Evolutionary conservation across 768 basidiomycete genomes (phyloP), one percentile per base, ranked within the genome.

Genomic region (Lactarius vividus): DNA sequence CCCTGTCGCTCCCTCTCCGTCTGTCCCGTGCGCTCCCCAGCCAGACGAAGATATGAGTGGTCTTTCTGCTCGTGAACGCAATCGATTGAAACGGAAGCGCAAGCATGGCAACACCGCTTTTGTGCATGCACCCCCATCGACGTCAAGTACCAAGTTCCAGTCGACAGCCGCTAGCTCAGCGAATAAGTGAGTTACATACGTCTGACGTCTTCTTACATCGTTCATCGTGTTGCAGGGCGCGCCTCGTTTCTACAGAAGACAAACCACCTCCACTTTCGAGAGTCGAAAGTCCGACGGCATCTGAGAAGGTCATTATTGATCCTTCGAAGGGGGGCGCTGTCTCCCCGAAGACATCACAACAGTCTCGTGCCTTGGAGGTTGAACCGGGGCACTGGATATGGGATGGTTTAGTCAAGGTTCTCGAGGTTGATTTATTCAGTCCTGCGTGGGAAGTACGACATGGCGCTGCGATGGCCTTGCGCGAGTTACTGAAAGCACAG

Each of bases 371-470:
- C 15, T 82, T 94, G 18, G 87, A 92, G 61, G 91, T 94, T 4
- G 79, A 82, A 60, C 81, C 83, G 31, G 93, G 92, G 0, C 77
- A 79, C 33, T 96, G 93, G 93, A 82, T 92, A 1, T 96, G 94
- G 94, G 89, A 91, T 70, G 91, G 89, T 20, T 83, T 94, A 13
- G 85, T 88, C 15, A 86, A 86, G 67, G 80, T 94, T 8, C 80
- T 98, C 9, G 88, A 90, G 72, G 88, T 94, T 6, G 89, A 92
- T 71, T 77, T 98, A 9, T 89, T 93, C 71, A 94, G 89, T 71
- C 83, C 88, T 4, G 83, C 87, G 3, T 98, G 97, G 97, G 95
- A 98, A 75, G 86, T 90, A 16, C 84, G 97, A 59, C 97, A 99
- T 72, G 97, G 97, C 40, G 90, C 95, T 18, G 91, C 94, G 0